phyloP scores from a whole-genome alignment of 768 basidiomycete genomes.

The Tricholoma sp. region DNA sequence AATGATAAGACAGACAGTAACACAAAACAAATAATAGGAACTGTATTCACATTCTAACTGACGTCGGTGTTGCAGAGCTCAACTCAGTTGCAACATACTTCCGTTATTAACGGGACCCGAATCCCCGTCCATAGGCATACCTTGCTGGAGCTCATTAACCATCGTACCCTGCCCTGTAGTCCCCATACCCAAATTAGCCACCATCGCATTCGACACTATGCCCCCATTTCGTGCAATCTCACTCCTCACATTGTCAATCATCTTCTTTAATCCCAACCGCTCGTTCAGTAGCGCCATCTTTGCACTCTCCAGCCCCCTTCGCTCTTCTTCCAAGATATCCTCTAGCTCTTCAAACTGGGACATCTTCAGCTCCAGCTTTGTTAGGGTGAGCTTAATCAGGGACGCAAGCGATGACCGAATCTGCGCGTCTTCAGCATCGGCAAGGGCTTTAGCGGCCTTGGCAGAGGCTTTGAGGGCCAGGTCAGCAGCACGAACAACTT shows the following conservation, averaged over 20 bases:
- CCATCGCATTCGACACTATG: conserved; percentile 20
- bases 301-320: conserved; percentile 77
- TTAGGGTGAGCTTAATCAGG: conserved; percentile 78
- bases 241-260: conserved; percentile 59
- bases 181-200: conserved; percentile 37
- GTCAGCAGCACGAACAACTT: conserved; percentile 75
- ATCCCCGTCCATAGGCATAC: conserved; percentile 42
- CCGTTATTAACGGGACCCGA: conserved; percentile 54
- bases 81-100: conserved; percentile 46
- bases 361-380: conserved; percentile 94
- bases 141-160: conserved; percentile 46
- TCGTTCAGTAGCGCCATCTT: conserved; percentile 78
- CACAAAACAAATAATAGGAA: neutral
- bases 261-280: conserved; percentile 62
- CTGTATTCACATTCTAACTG: neutral
- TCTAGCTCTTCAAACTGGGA: conserved; percentile 93
- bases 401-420: conserved; percentile 75
- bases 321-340: conserved; percentile 86
- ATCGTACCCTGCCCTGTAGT: conserved; percentile 58
- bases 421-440: conserved; percentile 75
- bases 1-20: neutral
- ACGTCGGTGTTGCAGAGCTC: conserved; percentile 1
- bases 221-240: conserved; percentile 59
- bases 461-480: conserved; percentile 89
- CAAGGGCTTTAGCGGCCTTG: conserved; percentile 75